These are phyloP conservation scores for Laetiporus sulphureus DNA, from an alignment of 1,284 basidiomycete genomes.

Conservation along the genomic window DNA sequence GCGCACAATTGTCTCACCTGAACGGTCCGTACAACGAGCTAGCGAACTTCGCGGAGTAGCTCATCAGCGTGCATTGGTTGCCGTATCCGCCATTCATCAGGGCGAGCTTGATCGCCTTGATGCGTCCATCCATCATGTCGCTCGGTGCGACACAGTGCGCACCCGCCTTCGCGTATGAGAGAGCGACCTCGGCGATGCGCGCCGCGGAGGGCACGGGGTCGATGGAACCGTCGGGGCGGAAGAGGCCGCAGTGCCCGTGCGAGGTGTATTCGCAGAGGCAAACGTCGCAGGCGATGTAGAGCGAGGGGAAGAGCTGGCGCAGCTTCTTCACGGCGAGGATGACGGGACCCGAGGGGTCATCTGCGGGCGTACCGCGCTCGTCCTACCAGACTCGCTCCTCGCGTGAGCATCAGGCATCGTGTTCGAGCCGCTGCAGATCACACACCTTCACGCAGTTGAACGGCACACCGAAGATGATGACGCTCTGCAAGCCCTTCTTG, in stretches of 20 bases:
- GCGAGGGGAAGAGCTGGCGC: slow-evolving; percentile 68
- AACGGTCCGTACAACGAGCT: slow-evolving; percentile 97
- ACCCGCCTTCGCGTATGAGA: slow-evolving; percentile 90
- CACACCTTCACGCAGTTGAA: slow-evolving; percentile 76
- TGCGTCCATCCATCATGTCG: slow-evolving; percentile 99
- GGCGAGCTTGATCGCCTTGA: slow-evolving; percentile 83
- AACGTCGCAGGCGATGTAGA: slow-evolving; percentile 92
- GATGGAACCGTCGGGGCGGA: slow-evolving; percentile 70
- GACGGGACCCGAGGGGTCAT: slow-evolving; percentile 88
- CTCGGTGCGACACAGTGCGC: slow-evolving; percentile 98
- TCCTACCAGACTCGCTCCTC: too few species aligned
- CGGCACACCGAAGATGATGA: slow-evolving; percentile 97
- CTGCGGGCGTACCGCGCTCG: slow-evolving; percentile 77
- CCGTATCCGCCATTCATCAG: slow-evolving; percentile 80
- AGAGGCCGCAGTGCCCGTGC: slow-evolving; percentile 94
- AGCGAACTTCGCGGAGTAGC: slow-evolving; percentile 98
- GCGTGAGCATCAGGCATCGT: too few species aligned
- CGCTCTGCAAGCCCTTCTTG: slow-evolving; percentile 83
- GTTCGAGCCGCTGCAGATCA: slow-evolving; percentile 6
- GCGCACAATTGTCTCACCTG: slow-evolving; percentile 59
- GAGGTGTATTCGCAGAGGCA: slow-evolving; percentile 99
- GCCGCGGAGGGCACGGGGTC: slow-evolving; percentile 71
- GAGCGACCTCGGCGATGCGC: slow-evolving; percentile 88
- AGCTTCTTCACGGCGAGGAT: slow-evolving; percentile 85
- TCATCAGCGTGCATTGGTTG: slow-evolving; percentile 91